Conservation (phyloP, 2,329 filamentous ascomycete genomes). For the Apiospora kogelbergensis region DNA sequence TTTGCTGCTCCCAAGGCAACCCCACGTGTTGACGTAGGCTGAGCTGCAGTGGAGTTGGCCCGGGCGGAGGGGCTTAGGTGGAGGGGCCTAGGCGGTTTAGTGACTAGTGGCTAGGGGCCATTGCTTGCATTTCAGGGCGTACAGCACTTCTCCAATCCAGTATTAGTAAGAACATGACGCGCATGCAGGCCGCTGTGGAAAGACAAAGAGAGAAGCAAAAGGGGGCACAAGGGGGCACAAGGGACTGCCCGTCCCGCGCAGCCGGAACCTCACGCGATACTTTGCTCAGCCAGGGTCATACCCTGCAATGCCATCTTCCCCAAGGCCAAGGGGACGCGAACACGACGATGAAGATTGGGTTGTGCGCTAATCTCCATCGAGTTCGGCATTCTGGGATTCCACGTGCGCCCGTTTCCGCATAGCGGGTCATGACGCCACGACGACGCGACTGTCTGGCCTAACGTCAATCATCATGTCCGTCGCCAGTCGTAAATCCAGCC, state of each 20-base stretch:
- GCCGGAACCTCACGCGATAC: neutral
- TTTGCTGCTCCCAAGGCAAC: neutral
- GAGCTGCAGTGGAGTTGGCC: neutral
- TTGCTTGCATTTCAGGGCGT: neutral
- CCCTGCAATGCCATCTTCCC: neutral
- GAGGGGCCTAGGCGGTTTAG: neutral
- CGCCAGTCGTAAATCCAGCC: neutral
- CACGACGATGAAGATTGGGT: neutral
- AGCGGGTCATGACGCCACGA: slow-evolving; percentile 4
- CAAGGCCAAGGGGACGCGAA: too few species aligned
- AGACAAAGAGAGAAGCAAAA: neutral
- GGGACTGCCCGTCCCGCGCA: neutral
- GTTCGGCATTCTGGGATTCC: neutral
- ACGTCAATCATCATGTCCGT: too few species aligned
- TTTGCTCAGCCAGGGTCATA: neutral
- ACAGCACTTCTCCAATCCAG: too few species aligned
- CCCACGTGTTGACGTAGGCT: neutral
- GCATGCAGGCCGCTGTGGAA: too few species aligned
- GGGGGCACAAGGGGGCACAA: neutral
- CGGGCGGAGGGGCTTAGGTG: too few species aligned
- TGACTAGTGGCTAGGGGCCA: neutral
- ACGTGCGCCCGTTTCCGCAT: neutral
- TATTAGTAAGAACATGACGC: too few species aligned
- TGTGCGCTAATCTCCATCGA: neutral
- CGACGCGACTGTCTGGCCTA: too few species aligned